Conservation (phyloP, 2,329 filamentous ascomycete genomes). For the Fusarium euwallaceae region DNA sequence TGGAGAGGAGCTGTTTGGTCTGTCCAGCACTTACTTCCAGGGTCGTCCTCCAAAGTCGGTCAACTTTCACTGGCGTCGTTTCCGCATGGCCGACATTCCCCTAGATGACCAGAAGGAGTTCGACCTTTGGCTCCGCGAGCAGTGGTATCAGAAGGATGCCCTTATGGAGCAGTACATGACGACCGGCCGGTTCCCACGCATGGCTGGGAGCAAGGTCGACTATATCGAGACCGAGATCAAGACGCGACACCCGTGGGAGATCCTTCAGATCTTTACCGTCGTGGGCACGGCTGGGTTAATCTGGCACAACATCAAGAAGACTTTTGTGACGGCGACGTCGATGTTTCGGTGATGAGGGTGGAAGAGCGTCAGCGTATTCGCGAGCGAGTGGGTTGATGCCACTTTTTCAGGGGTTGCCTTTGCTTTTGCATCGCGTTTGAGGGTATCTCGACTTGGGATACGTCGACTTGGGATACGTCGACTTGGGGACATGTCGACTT, state of each 20-base stretch:
- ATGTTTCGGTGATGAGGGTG: conserved; percentile 36
- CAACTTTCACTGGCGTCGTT: conserved; percentile 96
- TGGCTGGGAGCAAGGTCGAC: conserved; percentile 62
- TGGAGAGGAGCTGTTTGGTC: conserved; percentile 91
- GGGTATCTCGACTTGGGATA: background rate
- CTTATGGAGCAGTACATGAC: conserved; percentile 85
- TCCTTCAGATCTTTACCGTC: conserved; percentile 67
- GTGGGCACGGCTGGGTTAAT: conserved; percentile 59
- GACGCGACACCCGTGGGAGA: conserved; percentile 66
- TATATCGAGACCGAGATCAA: conserved; percentile 72
- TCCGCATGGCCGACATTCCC: conserved; percentile 84
- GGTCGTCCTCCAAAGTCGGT: conserved; percentile 93
- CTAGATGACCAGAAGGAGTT: conserved; percentile 81
- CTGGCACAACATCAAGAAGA: conserved; percentile 55
- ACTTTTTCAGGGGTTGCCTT: conserved; percentile 4
- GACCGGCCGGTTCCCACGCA: conserved; percentile 84
- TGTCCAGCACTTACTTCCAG: conserved; percentile 88
- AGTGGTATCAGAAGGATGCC: conserved; percentile 94
- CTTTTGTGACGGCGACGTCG: conserved; percentile 38
- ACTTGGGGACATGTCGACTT: no score
- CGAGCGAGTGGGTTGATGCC: conserved; percentile 7
- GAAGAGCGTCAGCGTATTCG: conserved; percentile 2
- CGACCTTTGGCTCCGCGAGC: conserved; percentile 84
- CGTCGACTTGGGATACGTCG: background rate
- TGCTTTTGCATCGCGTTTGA: background rate